phyloP scores from a whole-genome alignment of 345 rosid genomes.

The Salix koriyanagi region DNA sequence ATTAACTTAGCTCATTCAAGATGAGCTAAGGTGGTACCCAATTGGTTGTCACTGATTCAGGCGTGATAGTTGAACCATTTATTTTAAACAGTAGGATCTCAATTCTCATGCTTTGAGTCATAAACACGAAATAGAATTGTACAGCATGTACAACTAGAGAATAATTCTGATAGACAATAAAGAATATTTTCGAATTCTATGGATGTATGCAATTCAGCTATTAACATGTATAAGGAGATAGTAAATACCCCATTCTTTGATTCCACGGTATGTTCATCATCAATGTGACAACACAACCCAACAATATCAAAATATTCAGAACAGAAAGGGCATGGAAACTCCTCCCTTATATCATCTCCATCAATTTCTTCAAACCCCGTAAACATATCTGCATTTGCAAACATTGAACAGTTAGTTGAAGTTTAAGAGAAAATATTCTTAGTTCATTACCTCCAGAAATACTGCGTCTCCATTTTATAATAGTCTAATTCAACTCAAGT shows the following conservation, averaged over 20 bases:
- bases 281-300: slow-evolving; percentile 88
- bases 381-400: slow-evolving; percentile 59
- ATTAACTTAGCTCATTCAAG: background rate
- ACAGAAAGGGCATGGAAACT: slow-evolving; percentile 94
- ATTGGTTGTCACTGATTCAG: background rate
- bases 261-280: slow-evolving; percentile 81
- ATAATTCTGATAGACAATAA: background rate
- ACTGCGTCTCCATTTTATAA: background rate
- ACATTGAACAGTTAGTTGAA: slow-evolving; percentile 2
- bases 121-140: background rate
- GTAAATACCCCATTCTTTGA: slow-evolving; percentile 80
- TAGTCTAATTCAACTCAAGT: background rate
- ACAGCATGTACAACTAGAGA: background rate
- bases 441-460: background rate
- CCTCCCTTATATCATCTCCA: slow-evolving; percentile 86
- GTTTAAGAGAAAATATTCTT: background rate
- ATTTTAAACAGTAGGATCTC: background rate
- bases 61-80: background rate
- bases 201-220: background rate
- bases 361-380: slow-evolving; percentile 83
- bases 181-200: background rate
- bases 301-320: slow-evolving; percentile 81
- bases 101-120: background rate
- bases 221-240: slow-evolving; percentile 3
- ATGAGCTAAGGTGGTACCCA: background rate